Base-by-base conservation (phyloP, 257 asterid species). In the Nicotiana paniculata region DNA sequence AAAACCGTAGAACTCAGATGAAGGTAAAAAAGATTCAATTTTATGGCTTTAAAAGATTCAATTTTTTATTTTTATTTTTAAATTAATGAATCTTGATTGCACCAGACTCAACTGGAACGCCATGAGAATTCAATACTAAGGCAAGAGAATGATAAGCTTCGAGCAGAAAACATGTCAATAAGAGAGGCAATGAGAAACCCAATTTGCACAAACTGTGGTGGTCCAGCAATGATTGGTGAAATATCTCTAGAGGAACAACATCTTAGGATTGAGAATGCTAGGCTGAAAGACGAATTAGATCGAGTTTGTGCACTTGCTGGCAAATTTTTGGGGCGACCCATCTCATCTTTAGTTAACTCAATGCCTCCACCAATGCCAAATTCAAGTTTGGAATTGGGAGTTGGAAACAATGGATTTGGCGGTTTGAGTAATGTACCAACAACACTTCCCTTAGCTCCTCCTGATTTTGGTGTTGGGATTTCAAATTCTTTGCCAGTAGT, bases 1-100 rank as follows among this genome's bases (percentile, higher is more conserved):
- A 96, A 82, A 96, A 96, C 81, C 86, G 99, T 59, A 84, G 99
- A 87, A 96, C 99, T 30, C 99, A 96, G 82, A 93, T 96, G 97
- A 96, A 96, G 99, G 98, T 95, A 84, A 15, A 15, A 54, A 48
- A n/a, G 17, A n/a, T 59, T 10, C 32, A 46, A 67, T 66, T 70
- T 6, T 33, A 11, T 63, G 28, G 21, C 15, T 17, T 26, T n/a
- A 26, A 10, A 39, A 21, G 64, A 6, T 18, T 9, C 1, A 0
- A 6, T 43, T 55, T 21, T 21, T 21, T 21, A 21, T 21, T 21
- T 21, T 21, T 21, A 21, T 21, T 21, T 28, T 28, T 28, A 28
- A 28, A 28, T 28, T 28, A 28, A 28, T 28, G 66, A 72, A 70
- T n/a, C 79, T 85, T 74, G 28, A 81, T 84, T 84, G 79, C 13